Evolutionary conservation across 176 grass and related monocot species (phyloP), one percentile per base, ranked within the genome.

Genomic region (Juncus inflexus): DNA sequence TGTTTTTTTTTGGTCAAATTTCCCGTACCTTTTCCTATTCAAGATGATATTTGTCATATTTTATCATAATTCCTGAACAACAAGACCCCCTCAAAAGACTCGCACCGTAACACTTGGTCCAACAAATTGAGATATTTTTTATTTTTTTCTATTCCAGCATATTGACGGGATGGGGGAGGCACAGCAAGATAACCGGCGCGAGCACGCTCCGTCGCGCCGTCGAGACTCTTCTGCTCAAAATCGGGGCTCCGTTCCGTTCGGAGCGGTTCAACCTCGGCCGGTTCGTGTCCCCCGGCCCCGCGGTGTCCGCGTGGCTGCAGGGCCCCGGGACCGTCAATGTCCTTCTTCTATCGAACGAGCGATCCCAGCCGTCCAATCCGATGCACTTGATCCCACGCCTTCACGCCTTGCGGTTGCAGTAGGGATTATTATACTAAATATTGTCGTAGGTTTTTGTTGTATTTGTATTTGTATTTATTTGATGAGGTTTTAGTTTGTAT

Each of bases 121-220:
- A 28, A 28, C 19, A 28, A 28, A 28, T 28, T 28, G 19, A 28
- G 19, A 28, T 1, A 28, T 28, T 28, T 39, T 70, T 40, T 12
- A n/a, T 40, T 39, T 35, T 58, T 67, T 28, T 80, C 28, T 73
- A 47, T 79, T 16, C 77, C n/a, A 90, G 94, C 77, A 92, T 99
- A 61, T 80, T 99, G 72, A 99, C 94, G 40, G 94, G 94, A 52
- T 99, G 94, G 94, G 94, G 94, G 57, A 99, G 84, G 65, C 94
- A 99, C 63, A 99, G 94, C 83, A 99, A 92, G 78, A 72, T 90
- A 45, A 74, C 89, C 3, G 88, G 94, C 12, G 73, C 88, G 8
- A 92, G 94, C 75, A 90, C 94, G 60, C 85, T 99, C 7, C 78
- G 89, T 1, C 58, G 16, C 15, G 94, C 83, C 51, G 79, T 99